phyloP scores from a whole-genome alignment of 257 asterid genomes.

The Nemophila menziesii region DNA sequence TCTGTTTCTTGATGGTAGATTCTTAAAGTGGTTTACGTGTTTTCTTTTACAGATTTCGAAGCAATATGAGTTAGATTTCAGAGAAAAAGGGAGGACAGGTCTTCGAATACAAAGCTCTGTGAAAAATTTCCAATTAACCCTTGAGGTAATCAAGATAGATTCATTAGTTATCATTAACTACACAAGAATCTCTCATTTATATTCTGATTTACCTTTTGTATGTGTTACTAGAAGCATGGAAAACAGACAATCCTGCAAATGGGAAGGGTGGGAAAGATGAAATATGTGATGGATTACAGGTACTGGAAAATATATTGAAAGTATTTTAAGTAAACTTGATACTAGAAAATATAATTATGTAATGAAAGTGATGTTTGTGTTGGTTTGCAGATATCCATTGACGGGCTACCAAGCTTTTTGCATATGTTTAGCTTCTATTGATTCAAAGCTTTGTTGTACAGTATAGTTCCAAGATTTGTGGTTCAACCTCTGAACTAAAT shows the following conservation, averaged over 20 bases:
- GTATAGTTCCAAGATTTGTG: slow-evolving; percentile 24
- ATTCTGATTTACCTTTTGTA: neutral
- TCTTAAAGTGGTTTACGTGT: slow-evolving; percentile 1
- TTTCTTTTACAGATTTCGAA: slow-evolving; percentile 34
- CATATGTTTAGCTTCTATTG: slow-evolving; percentile 82
- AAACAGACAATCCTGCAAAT: slow-evolving; percentile 85
- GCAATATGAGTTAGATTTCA: slow-evolving; percentile 67
- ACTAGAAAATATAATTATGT: neutral
- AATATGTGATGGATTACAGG: slow-evolving; percentile 93
- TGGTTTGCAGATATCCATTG: slow-evolving; percentile 68
- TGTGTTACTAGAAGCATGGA: slow-evolving; percentile 46
- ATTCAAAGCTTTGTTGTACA: slow-evolving; percentile 84
- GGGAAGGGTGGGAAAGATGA: slow-evolving; percentile 73
- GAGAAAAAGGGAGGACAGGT: slow-evolving; percentile 72
- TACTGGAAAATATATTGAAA: slow-evolving; percentile 1
- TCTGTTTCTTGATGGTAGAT: neutral
- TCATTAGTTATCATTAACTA: neutral
- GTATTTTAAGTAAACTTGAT: too few relatives aligned
- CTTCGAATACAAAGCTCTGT: slow-evolving; percentile 74
- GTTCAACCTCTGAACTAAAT: slow-evolving; percentile 17
- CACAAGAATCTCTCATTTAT: too few relatives aligned
- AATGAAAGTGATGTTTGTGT: neutral
- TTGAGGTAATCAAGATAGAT: slow-evolving; percentile 44
- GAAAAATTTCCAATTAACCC: slow-evolving; percentile 70
- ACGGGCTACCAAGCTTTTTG: slow-evolving; percentile 91